Conservation (phyloP, 176 grass and related monocot genomes). For the Leersia perrieri region DNA sequence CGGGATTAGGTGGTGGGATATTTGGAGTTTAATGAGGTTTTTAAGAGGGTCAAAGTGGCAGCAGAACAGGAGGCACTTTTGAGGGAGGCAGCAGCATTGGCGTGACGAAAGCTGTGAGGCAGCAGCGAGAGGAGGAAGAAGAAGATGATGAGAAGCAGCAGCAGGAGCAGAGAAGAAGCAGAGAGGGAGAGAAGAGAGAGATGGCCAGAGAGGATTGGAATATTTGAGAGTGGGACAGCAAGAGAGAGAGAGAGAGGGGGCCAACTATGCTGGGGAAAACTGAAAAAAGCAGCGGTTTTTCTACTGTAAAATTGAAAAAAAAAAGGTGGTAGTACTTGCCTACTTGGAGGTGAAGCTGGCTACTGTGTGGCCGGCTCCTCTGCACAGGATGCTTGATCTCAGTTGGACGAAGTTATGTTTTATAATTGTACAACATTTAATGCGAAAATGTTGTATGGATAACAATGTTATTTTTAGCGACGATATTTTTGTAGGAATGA, state of each 20-base stretch:
- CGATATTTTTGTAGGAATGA: background rate
- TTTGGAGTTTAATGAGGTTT: constrained; percentile 23
- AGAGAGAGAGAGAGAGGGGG: background rate
- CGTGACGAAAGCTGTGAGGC: background rate
- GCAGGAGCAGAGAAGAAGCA: background rate
- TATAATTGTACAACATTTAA: too few relatives aligned
- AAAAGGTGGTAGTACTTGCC: background rate
- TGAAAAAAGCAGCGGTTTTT: constrained; percentile 28
- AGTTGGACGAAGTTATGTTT: too few relatives aligned
- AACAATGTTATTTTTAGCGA: background rate
- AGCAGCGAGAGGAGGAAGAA: background rate
- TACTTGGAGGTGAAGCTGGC: background rate
- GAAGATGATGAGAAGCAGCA: constrained; percentile 31
- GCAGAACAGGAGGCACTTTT: constrained; percentile 32
- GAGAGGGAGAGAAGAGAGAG: background rate
- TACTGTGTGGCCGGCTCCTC: constrained; percentile 2
- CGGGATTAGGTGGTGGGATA: constrained; percentile 9
- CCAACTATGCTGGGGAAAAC: constrained; percentile 12
- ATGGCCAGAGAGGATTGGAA: constrained; percentile 11
- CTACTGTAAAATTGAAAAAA: constrained; percentile 24
- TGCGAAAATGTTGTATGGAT: too few relatives aligned
- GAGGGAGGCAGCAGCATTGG: constrained; percentile 27
- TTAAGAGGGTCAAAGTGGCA: constrained; percentile 38
- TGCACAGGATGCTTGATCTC: background rate
- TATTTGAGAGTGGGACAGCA: constrained; percentile 24